Conservation (phyloP, 371 early-diverging fungal genomes). For the Lichtheimia ornata region DNA sequence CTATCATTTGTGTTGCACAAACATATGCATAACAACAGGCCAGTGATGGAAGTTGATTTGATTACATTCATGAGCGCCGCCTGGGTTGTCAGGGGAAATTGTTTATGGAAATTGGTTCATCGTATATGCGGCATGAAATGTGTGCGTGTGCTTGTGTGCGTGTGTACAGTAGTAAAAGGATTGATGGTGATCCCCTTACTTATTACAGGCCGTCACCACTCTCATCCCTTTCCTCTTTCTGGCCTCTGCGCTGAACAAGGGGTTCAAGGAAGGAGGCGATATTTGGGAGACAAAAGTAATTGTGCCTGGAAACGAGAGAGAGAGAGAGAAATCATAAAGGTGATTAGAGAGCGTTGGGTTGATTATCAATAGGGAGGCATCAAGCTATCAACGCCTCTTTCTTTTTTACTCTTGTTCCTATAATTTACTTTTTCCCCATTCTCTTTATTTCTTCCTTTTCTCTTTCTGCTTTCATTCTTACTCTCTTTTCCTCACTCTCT, state of each 20-base stretch:
- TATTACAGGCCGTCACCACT: background rate
- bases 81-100: too few relatives aligned
- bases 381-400: background rate
- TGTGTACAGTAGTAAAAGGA: too few relatives aligned
- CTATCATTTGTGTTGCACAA: too few relatives aligned
- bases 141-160: too few relatives aligned
- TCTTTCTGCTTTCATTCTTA: constrained; percentile 3
- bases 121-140: too few relatives aligned
- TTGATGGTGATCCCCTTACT: constrained; percentile 6
- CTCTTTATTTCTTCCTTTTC: constrained; percentile 1
- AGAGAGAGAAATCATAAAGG: background rate
- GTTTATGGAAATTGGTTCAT: too few relatives aligned
- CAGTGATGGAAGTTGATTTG: too few relatives aligned
- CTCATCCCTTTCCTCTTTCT: constrained; percentile 3
- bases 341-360: constrained; percentile 6
- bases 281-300: constrained; percentile 1
- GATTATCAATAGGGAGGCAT: constrained; percentile 13
- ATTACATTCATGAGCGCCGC: too few relatives aligned
- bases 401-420: constrained; percentile 9
- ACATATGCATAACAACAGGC: too few relatives aligned
- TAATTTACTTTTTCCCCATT: background rate
- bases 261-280: background rate
- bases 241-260: constrained; percentile 14
- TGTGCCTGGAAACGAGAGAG: constrained; percentile 6
- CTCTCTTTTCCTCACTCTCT: background rate